Base-by-base conservation (phyloP, 805 yeast species). In the Candida sithepensis region DNA sequence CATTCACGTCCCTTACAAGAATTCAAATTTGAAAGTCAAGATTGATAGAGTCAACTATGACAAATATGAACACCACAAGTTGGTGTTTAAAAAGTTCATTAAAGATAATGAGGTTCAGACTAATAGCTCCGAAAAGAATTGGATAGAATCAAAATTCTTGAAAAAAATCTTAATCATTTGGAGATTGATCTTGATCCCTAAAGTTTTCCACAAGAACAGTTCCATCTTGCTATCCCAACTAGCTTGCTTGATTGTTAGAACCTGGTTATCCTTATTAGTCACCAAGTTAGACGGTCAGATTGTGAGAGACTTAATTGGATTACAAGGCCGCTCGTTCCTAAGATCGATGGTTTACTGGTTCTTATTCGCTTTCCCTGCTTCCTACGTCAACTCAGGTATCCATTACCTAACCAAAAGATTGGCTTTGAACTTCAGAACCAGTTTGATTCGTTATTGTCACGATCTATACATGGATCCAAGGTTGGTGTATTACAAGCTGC, bases 251-350 rank as follows among this genome's bases (percentile, higher is more conserved):
- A 71, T 88, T 20, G 73, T 88, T 53, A 75, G 98, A 66, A 91
- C 98, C 0, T 91, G 91, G 85, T 73, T 91, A 50, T 85, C 94
- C 24, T 73, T 91, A 47, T 69, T 90, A 48, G 89, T 91, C 28
- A 95, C 98, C 3, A 84, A 85, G 61, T 72, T 91, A 43, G 98
- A 91, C 65, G 97, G 97, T 58, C 92, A 87, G 64, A 85, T 91
- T 43, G 96, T 90, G 40, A 84, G 87, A 63, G 92, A 90, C 65
- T 78, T 91, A 60, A 88, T 91, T 55, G 84, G 89, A 16, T 89
- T 90, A 16, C 81, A 84, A 53, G 88, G 90, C 18, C 77, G 72
- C 54, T 83, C 84, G 45, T 91, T 91, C 57, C 64, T 82, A 37
- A 72, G 87, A 49, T 96, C 91, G 63, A 72, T 91, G 64, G 76